Evolutionary conservation across 495 filamentous ascomycete genomes (phyloP).

Genomic region (Penicillium pancosmium): DNA sequence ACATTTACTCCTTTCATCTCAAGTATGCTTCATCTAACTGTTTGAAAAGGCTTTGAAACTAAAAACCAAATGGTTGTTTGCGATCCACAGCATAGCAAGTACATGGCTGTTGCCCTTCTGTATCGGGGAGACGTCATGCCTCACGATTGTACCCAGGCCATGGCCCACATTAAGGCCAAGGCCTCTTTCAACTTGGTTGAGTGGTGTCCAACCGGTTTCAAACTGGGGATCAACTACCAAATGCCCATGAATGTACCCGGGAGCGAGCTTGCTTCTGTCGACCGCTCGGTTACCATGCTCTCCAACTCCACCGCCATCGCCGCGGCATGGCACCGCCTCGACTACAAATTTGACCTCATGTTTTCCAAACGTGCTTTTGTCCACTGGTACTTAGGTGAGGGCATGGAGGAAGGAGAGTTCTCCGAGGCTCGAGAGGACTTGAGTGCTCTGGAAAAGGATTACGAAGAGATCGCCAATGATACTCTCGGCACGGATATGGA

Average conservation of each 20-base stretch:
- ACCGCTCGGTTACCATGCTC: conserved; percentile 86
- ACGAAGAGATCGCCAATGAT: conserved; percentile 79
- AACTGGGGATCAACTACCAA: conserved; percentile 92
- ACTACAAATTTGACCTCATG: conserved; percentile 95
- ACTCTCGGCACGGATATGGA: not conserved
- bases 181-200: conserved; percentile 89
- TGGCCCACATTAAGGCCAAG: conserved; percentile 83
- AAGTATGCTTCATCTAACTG: conserved; percentile 6
- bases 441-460: conserved; percentile 86
- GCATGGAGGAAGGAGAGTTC: conserved; percentile 96
- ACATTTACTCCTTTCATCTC: not conserved
- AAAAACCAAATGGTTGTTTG: conserved; percentile 98
- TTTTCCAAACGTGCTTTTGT: conserved; percentile 94
- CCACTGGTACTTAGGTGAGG: conserved; percentile 96
- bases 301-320: conserved; percentile 92
- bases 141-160: conserved; percentile 78
- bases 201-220: conserved; percentile 97
- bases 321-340: conserved; percentile 83
- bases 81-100: conserved; percentile 89
- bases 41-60: conserved; percentile 72
- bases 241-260: conserved; percentile 80
- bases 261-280: conserved; percentile 77
- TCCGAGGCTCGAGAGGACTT: conserved; percentile 87
- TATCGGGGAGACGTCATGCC: conserved; percentile 91
- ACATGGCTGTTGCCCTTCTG: conserved; percentile 89